Percentiles rank a stretch among this genome's conserved stretches.
Evolutionary conservation across 2,329 filamentous ascomycete species (phyloP).

Genomic region (Leptosphaerulina australis): DNA sequence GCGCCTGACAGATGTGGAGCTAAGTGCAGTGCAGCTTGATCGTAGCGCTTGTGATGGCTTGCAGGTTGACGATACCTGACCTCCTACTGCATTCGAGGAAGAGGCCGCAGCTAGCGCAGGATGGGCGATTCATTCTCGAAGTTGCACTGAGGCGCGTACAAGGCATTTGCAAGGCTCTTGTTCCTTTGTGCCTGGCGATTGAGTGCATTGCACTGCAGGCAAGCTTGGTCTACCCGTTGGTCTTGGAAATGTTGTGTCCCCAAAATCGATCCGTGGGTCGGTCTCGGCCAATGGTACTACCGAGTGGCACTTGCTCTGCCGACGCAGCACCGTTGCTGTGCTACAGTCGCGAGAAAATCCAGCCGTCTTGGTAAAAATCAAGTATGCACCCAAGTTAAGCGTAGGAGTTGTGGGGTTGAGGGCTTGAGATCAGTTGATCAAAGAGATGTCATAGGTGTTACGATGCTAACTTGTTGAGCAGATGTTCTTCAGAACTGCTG

Average conservation of each 20-base stretch:
- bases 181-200: constrained; percentile 10
- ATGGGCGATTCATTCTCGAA: constrained; percentile 7
- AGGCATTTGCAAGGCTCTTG: constrained; percentile 18
- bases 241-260: constrained; percentile 22
- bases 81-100: constrained; percentile 4
- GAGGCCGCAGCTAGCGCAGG: constrained; percentile 12
- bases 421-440: background rate
- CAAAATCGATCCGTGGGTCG: constrained; percentile 18
- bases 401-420: background rate
- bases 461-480: background rate
- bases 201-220: constrained; percentile 3
- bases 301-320: constrained; percentile 21
- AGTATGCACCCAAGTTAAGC: background rate
- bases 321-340: constrained; percentile 18
- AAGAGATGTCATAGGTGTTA: background rate
- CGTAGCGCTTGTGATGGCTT: background rate
- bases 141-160: constrained; percentile 17
- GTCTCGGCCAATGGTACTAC: constrained; percentile 25
- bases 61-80: constrained; percentile 7
- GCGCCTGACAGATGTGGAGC: background rate
- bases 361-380: background rate
- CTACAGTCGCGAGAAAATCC: background rate
- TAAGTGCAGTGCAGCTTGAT: background rate
- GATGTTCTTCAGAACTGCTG: background rate
- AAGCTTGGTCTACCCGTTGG: constrained; percentile 1